Conservation (phyloP, 352 stramenopile species). For the Nothophytophthora sp. region DNA sequence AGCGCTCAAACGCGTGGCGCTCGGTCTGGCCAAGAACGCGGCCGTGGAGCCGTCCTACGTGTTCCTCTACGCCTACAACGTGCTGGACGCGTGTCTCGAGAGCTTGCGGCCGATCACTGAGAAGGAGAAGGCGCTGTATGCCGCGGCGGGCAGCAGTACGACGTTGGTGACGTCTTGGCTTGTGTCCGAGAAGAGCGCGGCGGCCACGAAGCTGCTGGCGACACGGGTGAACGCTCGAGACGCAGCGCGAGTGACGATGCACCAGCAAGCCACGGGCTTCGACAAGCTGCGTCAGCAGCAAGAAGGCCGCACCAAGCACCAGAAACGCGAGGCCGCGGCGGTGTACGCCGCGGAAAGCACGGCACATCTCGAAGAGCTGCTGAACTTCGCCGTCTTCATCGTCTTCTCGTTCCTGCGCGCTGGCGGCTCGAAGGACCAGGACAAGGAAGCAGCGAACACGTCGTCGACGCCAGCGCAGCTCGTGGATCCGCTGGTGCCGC, state of each 20-base stretch:
- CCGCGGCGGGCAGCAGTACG: conserved; percentile 29
- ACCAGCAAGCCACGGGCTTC: conserved; percentile 80
- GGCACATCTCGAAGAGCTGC: conserved; percentile 77
- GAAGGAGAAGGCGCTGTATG: conserved; percentile 66
- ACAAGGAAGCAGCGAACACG: conserved; percentile 3
- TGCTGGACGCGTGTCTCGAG: conserved; percentile 78
- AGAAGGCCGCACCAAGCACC: conserved; percentile 38
- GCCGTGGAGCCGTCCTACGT: conserved; percentile 85
- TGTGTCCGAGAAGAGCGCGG: conserved; percentile 78
- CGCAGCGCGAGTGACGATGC: conserved; percentile 55
- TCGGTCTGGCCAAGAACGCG: conserved; percentile 83
- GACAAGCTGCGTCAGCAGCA: conserved; percentile 59
- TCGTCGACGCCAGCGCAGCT: conserved; percentile 47
- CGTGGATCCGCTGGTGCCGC: conserved; percentile 91
- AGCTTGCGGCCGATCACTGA: conserved; percentile 66
- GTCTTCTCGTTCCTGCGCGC: conserved; percentile 71
- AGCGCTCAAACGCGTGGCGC: conserved; percentile 75
- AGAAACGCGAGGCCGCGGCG: conserved; percentile 40
- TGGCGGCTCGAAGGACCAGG: conserved; percentile 20
- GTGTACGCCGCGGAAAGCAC: conserved; percentile 40
- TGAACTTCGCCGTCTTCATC: conserved; percentile 84
- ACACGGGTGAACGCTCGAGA: conserved; percentile 53
- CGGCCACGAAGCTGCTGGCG: conserved; percentile 59
- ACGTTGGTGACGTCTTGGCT: conserved; percentile 66
- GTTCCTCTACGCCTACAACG: conserved; percentile 85